phyloP scores from a whole-genome alignment of 768 basidiomycete species.

The Calocybe gangraenosa region DNA sequence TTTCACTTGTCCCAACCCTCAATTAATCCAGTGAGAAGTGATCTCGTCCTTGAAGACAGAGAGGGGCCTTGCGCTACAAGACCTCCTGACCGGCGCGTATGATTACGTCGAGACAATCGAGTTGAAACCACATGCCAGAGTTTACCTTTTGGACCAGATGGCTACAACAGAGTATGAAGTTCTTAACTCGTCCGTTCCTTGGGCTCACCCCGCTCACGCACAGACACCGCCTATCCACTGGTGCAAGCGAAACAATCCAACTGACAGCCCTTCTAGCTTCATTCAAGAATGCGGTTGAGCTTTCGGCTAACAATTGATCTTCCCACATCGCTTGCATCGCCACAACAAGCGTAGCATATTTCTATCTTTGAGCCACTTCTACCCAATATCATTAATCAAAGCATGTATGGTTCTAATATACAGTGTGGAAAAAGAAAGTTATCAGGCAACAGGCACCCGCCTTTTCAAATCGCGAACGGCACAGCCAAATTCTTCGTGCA shows the following conservation, averaged over 20 bases:
- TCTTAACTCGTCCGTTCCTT: background rate
- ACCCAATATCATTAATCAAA: no score
- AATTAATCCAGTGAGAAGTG: slow-evolving; percentile 43
- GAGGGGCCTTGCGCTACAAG: slow-evolving; percentile 91
- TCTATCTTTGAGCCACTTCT: no score
- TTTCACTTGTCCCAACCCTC: background rate
- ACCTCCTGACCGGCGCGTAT: slow-evolving; percentile 87
- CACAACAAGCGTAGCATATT: no score
- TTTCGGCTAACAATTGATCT: slow-evolving; percentile 52
- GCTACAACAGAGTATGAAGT: slow-evolving; percentile 91
- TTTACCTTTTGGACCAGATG: slow-evolving; percentile 88
- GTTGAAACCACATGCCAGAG: slow-evolving; percentile 78
- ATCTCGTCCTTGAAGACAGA: slow-evolving; percentile 85
- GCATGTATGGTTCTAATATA: no score
- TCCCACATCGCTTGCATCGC: no score
- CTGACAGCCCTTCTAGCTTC: slow-evolving; percentile 86
- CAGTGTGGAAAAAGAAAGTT: no score
- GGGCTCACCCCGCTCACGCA: background rate
- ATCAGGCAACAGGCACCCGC: slow-evolving; percentile 21
- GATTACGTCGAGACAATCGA: slow-evolving; percentile 88
- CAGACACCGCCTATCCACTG: slow-evolving; percentile 89
- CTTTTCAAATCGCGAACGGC: slow-evolving; percentile 35
- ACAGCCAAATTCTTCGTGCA: slow-evolving; percentile 40
- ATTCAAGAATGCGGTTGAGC: slow-evolving; percentile 90
- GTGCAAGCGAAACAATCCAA: slow-evolving; percentile 93